Evolutionary conservation across 768 basidiomycete genomes (phyloP).

Genomic region (Russula sp.): DNA sequence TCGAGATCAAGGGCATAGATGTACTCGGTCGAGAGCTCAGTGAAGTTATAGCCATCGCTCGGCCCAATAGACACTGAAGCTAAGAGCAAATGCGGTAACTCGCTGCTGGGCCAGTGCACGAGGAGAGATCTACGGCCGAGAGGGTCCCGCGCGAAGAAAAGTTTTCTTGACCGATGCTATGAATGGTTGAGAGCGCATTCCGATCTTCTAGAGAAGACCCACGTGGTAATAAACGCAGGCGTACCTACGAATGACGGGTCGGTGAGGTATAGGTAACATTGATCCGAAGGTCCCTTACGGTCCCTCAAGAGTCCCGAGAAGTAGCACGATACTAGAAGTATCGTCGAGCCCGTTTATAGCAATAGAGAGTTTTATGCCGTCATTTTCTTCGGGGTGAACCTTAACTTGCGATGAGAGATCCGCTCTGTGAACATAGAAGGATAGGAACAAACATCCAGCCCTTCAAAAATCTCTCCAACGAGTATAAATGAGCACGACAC

Average conservation of each 20-base stretch:
- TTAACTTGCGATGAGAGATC: constrained; percentile 25
- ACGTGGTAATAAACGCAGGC: constrained; percentile 78
- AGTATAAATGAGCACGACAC: neutral
- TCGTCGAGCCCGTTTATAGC: constrained; percentile 24
- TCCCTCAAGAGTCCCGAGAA: constrained; percentile 65
- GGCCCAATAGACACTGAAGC: constrained; percentile 56
- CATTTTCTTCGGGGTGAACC: constrained; percentile 60
- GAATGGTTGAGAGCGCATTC: neutral
- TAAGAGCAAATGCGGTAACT: constrained; percentile 49
- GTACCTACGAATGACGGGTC: constrained; percentile 41
- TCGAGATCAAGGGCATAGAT: constrained; percentile 49
- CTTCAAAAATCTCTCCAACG: constrained; percentile 57
- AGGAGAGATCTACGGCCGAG: constrained; percentile 83
- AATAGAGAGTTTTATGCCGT: constrained; percentile 50
- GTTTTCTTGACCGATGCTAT: constrained; percentile 36
- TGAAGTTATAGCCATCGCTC: constrained; percentile 40
- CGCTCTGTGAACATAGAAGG: neutral
- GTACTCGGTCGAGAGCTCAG: constrained; percentile 53
- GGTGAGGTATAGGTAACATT: neutral
- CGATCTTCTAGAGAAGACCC: constrained; percentile 22
- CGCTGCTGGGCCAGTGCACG: constrained; percentile 47
- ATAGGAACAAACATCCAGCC: constrained; percentile 49
- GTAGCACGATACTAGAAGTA: constrained; percentile 37
- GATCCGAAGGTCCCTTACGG: constrained; percentile 48
- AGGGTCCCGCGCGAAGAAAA: constrained; percentile 79